Evolutionary conservation across 805 yeast species (phyloP).

Genomic region (Isabelozyma pseudorhagii): DNA sequence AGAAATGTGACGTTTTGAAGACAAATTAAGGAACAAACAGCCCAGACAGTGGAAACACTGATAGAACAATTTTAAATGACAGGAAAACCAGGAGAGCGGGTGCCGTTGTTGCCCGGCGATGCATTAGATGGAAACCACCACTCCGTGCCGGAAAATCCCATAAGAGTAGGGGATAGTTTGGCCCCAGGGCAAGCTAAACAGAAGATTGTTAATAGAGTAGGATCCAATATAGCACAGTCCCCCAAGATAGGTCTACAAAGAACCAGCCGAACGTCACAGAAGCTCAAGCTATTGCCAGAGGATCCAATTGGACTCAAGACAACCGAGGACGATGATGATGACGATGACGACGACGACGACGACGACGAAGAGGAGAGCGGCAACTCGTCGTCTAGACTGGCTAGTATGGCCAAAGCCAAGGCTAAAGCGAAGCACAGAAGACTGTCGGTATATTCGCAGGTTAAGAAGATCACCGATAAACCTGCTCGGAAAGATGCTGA

Average conservation of each 20-base stretch:
- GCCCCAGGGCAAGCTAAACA: conserved; percentile 6
- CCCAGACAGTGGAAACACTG: not conserved
- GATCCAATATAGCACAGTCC: conserved; percentile 29
- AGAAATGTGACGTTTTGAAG: not conserved
- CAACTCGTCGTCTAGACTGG: not conserved
- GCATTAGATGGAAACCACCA: not conserved
- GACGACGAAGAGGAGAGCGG: conserved; percentile 18
- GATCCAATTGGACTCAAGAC: conserved; percentile 13
- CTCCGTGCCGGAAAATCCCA: conserved; percentile 1
- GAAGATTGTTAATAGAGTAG: conserved; percentile 17
- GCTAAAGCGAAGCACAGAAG: conserved; percentile 4
- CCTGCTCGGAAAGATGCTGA: conserved; percentile 95
- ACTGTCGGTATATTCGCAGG: conserved; percentile 74
- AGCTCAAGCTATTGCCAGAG: conserved; percentile 63
- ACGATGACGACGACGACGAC: conserved; percentile 32
- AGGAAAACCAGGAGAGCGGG: not conserved
- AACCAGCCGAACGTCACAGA: conserved; percentile 70
- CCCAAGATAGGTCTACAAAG: conserved; percentile 68
- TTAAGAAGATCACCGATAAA: conserved; percentile 75
- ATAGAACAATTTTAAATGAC: not conserved
- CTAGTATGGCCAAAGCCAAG: not conserved
- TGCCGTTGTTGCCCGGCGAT: not conserved
- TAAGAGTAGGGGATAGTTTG: not conserved
- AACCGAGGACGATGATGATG: conserved; percentile 27
- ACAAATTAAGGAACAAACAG: not conserved